phyloP scores from a whole-genome alignment of 139 green algal species.

The Chlorella sp. region DNA sequence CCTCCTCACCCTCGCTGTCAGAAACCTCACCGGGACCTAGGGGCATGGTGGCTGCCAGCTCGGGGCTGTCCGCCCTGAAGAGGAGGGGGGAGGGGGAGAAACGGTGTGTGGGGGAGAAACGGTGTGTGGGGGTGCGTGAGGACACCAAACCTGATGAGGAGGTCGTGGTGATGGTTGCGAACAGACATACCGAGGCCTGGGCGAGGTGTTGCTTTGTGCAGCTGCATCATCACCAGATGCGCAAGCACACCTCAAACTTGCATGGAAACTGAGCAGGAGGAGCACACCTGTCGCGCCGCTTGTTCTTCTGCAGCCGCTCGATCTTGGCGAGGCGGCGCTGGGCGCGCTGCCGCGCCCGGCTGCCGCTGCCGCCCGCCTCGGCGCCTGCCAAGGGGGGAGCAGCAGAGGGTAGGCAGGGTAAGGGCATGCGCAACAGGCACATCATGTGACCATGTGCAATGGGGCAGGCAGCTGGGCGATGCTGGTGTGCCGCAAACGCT shows the following conservation, averaged over 20 bases:
- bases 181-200: not conserved
- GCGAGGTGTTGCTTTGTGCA: not conserved
- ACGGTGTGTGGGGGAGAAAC: too few relatives aligned
- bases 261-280: too few relatives aligned
- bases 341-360: not conserved
- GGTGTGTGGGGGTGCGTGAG: too few relatives aligned
- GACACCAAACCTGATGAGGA: too few relatives aligned
- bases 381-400: not conserved
- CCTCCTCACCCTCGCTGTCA: not conserved
- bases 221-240: not conserved
- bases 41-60: not conserved
- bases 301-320: not conserved
- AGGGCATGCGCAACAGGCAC: too few relatives aligned
- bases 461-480: too few relatives aligned
- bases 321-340: not conserved
- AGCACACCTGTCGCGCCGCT: not conserved
- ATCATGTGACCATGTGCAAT: too few relatives aligned
- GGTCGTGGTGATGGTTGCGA: not conserved
- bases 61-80: conserved; percentile 11
- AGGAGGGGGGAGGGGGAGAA: not conserved
- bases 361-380: not conserved
- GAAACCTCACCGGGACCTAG: not conserved
- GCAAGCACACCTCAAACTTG: not conserved
- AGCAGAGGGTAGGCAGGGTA: too few relatives aligned
- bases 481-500: too few relatives aligned